phyloP scores from a whole-genome alignment of 2,329 filamentous ascomycete genomes.

The Epichloe uncinata region DNA sequence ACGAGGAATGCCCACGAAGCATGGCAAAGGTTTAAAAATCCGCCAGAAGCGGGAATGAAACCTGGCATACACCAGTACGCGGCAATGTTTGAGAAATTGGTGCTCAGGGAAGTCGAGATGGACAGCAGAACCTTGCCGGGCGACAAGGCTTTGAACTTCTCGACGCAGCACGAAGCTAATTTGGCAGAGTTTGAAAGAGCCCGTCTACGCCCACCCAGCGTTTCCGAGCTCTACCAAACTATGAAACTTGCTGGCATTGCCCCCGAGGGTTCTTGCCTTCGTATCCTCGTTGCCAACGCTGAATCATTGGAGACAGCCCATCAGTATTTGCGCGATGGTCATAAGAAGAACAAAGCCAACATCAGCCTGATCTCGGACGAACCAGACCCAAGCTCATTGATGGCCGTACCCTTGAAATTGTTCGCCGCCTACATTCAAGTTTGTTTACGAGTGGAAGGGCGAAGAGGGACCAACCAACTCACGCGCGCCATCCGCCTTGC shows the following conservation, averaged over 20 bases:
- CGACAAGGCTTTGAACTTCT: conserved; percentile 40
- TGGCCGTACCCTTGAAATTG: conserved; percentile 16
- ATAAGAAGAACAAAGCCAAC: conserved; percentile 5
- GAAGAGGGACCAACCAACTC: conserved; percentile 13
- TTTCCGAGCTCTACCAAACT: conserved; percentile 42
- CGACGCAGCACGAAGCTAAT: conserved; percentile 28
- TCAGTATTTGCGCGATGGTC: conserved; percentile 35
- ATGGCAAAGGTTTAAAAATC: conserved; percentile 36
- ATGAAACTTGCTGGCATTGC: conserved; percentile 39
- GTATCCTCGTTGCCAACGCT: conserved; percentile 42
- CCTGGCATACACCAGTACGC: conserved; percentile 36
- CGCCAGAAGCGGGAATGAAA: conserved; percentile 18
- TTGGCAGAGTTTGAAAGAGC: conserved; percentile 52
- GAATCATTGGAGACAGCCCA: conserved; percentile 31
- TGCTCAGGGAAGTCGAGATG: conserved; percentile 18
- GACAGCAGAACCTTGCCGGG: conserved; percentile 35
- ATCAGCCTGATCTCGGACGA: conserved; percentile 11
- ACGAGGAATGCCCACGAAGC: conserved; percentile 50
- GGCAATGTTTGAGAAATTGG: conserved; percentile 47
- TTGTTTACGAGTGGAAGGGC: conserved; percentile 12
- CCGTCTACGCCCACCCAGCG: conserved; percentile 44
- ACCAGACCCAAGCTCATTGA: conserved; percentile 13
- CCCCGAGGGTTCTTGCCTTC: conserved; percentile 37
- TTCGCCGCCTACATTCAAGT: conserved; percentile 37
- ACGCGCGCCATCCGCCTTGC: conserved; percentile 19